phyloP scores from a whole-genome alignment of 2,329 filamentous ascomycete genomes.

The Curvularia spicifera region DNA sequence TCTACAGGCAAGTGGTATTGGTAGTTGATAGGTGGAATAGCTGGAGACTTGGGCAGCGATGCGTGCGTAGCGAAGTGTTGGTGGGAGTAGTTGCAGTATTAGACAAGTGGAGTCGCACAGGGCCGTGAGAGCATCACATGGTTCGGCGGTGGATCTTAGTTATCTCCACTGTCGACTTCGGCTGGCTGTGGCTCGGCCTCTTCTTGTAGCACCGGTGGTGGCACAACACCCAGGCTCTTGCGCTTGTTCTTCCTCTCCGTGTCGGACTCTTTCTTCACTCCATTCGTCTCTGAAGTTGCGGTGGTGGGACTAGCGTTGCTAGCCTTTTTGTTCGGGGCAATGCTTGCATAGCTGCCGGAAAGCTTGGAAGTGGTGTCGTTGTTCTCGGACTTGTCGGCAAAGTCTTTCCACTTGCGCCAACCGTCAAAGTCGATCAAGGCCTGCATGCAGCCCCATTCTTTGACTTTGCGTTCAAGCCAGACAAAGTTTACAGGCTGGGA shows the following conservation, averaged over 20 bases:
- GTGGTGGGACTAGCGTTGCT: conserved; percentile 22
- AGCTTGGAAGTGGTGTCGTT: conserved; percentile 46
- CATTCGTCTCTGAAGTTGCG: conserved; percentile 33
- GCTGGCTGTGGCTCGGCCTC: conserved; percentile 35
- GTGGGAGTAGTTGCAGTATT: not conserved
- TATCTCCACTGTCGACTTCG: conserved; percentile 25
- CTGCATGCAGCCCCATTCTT: conserved; percentile 99
- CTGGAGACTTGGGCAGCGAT: not conserved
- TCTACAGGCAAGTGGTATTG: conserved; percentile 29
- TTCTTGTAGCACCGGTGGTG: conserved; percentile 34
- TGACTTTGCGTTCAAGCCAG: conserved; percentile 96
- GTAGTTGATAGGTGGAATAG: not conserved
- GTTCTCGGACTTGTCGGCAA: conserved; percentile 52
- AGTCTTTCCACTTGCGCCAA: conserved; percentile 97
- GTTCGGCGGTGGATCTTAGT: conserved; percentile 4
- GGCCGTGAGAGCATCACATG: not conserved
- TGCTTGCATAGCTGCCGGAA: conserved; percentile 41
- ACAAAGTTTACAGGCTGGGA: conserved; percentile 90
- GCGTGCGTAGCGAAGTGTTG: not conserved
- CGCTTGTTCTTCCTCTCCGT: conserved; percentile 45
- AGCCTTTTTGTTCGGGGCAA: conserved; percentile 37
- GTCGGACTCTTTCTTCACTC: conserved; percentile 32
- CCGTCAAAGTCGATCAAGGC: conserved; percentile 98
- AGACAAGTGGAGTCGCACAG: not conserved
- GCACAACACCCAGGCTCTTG: conserved; percentile 40